Evolutionary conservation across 129 eudicot genomes (phyloP).

Genomic region (Pittosporum tobira): DNA sequence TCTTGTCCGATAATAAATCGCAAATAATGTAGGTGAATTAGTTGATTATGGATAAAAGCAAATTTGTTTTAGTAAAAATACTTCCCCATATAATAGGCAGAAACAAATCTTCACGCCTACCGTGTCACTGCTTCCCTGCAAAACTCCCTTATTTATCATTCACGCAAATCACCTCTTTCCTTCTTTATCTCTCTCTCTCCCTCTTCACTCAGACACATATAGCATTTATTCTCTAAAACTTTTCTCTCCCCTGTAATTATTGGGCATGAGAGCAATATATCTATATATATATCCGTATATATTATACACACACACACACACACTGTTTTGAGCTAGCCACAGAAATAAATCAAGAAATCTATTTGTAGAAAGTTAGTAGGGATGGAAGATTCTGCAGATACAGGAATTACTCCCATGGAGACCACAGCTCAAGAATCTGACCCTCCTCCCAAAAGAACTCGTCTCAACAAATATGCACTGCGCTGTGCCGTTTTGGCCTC

Average conservation of each 20-base stretch:
- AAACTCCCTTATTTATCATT: neutral
- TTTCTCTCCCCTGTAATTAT: too few relatives aligned
- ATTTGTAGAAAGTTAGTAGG: neutral
- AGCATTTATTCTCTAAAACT: too few relatives aligned
- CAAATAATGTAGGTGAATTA: neutral
- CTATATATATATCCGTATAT: too few relatives aligned
- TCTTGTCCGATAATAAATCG: too few relatives aligned
- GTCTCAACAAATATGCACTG: slow-evolving; percentile 62
- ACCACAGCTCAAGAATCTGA: too few relatives aligned
- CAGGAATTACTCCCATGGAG: neutral
- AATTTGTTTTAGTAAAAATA: neutral
- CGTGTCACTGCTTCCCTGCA: neutral
- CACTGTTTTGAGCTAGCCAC: too few relatives aligned
- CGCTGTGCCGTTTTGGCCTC: slow-evolving; percentile 84
- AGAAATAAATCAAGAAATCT: too few relatives aligned
- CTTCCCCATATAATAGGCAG: neutral
- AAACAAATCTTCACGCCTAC: neutral
- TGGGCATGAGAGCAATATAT: too few relatives aligned
- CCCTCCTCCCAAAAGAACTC: slow-evolving; percentile 6
- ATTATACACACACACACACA: too few relatives aligned
- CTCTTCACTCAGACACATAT: neutral
- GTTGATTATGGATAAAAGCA: neutral
- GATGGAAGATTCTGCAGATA: neutral
- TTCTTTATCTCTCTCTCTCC: neutral
- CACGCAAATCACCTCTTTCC: neutral